phyloP scores from a whole-genome alignment of 139 green algal species.

The Eudorina sp. region DNA sequence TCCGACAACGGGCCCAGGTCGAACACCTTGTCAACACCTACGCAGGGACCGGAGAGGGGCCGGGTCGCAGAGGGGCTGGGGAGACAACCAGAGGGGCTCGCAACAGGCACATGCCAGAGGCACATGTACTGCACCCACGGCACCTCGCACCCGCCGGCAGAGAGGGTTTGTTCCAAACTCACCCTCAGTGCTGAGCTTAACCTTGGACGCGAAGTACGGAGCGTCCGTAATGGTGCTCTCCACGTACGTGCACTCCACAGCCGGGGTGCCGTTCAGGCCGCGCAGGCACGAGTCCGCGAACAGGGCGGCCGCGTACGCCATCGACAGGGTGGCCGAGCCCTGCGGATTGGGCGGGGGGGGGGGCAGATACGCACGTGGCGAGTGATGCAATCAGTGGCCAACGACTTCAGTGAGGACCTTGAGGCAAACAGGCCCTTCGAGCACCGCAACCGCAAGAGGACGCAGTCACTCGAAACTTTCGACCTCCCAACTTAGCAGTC shows the following conservation, averaged over 20 bases:
- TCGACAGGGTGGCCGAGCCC: slow-evolving; percentile 97
- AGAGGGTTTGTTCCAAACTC: too few relatives aligned
- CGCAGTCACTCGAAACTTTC: too few relatives aligned
- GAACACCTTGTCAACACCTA: slow-evolving; percentile 78
- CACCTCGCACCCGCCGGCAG: too few relatives aligned
- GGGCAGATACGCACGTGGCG: too few relatives aligned
- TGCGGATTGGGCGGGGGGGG: slow-evolving; percentile 44
- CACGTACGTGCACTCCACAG: slow-evolving; percentile 93
- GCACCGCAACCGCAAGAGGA: too few relatives aligned
- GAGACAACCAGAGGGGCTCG: background rate
- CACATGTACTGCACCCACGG: too few relatives aligned
- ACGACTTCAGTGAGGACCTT: too few relatives aligned
- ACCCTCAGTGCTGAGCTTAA: slow-evolving; percentile 89
- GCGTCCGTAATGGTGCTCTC: slow-evolving; percentile 83
- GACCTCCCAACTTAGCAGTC: too few relatives aligned
- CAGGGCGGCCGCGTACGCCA: slow-evolving; percentile 97
- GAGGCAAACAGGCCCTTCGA: too few relatives aligned
- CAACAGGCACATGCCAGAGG: too few relatives aligned
- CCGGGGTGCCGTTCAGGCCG: slow-evolving; percentile 86
- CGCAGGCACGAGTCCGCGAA: slow-evolving; percentile 95
- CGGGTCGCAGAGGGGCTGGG: background rate
- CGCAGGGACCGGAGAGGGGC: background rate
- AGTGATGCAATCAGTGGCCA: too few relatives aligned
- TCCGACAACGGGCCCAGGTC: slow-evolving; percentile 86
- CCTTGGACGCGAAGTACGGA: slow-evolving; percentile 96